phyloP scores from a whole-genome alignment of 2,329 filamentous ascomycete genomes.

The Cladophialophora exuberans region DNA sequence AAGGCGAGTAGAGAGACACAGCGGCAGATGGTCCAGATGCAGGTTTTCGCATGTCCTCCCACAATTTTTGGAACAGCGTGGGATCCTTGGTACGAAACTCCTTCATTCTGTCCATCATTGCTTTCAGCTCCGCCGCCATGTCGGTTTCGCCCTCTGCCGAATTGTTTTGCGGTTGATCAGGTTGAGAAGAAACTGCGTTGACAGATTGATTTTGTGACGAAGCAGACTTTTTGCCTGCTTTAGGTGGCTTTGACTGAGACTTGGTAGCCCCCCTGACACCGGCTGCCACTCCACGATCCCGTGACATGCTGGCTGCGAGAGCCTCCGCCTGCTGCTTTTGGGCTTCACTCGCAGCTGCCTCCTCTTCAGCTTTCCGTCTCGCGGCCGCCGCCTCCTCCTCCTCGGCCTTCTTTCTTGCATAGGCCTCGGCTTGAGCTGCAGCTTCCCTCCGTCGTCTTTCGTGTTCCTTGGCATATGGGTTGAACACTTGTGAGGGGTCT shows the following conservation, averaged over 20 bases:
- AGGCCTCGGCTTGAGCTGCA: conserved; percentile 41
- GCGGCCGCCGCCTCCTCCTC: conserved; percentile 19
- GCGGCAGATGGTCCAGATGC: conserved; percentile 3
- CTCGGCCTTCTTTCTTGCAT: conserved; percentile 27
- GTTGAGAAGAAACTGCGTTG: background rate
- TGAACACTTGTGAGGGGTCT: conserved; percentile 58
- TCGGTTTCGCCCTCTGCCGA: conserved; percentile 33
- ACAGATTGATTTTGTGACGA: background rate
- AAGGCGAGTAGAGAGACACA: conserved; percentile 12
- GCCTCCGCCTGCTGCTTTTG: too few species aligned
- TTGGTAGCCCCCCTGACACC: conserved; percentile 1
- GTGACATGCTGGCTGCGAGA: conserved; percentile 10
- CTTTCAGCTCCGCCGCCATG: conserved; percentile 56
- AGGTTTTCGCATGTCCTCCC: conserved; percentile 57
- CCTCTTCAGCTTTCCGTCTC: conserved; percentile 14
- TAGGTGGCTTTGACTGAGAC: background rate
- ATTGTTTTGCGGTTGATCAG: background rate
- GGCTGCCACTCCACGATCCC: conserved; percentile 10
- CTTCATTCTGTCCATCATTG: conserved; percentile 62
- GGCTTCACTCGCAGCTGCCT: conserved; percentile 13
- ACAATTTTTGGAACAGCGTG: conserved; percentile 57
- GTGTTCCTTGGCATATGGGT: conserved; percentile 55
- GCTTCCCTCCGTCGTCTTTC: conserved; percentile 44
- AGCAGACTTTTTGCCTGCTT: background rate
- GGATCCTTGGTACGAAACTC: conserved; percentile 61